Base-by-base conservation (phyloP, 352 stramenopile genomes). In the Chrysophaeum taylorii region DNA sequence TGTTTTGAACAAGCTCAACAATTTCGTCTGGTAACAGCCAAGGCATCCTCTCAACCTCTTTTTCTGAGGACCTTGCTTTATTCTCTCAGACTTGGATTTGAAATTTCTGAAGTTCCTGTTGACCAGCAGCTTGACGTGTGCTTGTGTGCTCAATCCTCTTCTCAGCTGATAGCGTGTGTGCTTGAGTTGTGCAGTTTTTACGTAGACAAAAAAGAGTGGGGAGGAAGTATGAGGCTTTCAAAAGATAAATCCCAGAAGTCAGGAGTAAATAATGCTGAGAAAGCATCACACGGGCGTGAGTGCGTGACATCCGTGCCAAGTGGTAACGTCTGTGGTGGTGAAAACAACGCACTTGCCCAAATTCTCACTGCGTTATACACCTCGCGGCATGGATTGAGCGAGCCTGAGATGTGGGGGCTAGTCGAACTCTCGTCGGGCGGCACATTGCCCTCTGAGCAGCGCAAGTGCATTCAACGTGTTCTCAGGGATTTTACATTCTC, bases 401-500 rank as follows among this genome's bases (percentile, higher is more conserved):
- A 79, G 27, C 33, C 43, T 37, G 75, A 80, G 61, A 75, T 80
- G 23, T 80, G 69, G 64, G 75, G 75, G 0, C 18, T 73, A 2
- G 63, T 77, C 38, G 42, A 71, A 33, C 71, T 79, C 5, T 43
- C 70, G n/a, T 54, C 70, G 27, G 31, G 57, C n/a, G 38, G 60
- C 1, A 38, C 43, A 41, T 33, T 69, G n/a, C 36, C 36, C 15
- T 25, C 16, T 25, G 31, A 78, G 43, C 71, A 78, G 62, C 38
- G 53, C 31, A 35, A 75, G 29, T 54, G 57, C 18, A 66, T 80
- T 29, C 41, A 45, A 23, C 27, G 48, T 14, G 60, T 80, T 36
- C 70, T 80, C n/a, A 64, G 74, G 31, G 75, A 78, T 37, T 76
- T 79, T 45, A 79, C 73, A 36, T 75, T 80, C 54, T 69, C 71